Evolutionary conservation across 2,329 filamentous ascomycete species (phyloP), one percentile per base, ranked within the genome.

Genomic region (Diplodia scrobiculata): DNA sequence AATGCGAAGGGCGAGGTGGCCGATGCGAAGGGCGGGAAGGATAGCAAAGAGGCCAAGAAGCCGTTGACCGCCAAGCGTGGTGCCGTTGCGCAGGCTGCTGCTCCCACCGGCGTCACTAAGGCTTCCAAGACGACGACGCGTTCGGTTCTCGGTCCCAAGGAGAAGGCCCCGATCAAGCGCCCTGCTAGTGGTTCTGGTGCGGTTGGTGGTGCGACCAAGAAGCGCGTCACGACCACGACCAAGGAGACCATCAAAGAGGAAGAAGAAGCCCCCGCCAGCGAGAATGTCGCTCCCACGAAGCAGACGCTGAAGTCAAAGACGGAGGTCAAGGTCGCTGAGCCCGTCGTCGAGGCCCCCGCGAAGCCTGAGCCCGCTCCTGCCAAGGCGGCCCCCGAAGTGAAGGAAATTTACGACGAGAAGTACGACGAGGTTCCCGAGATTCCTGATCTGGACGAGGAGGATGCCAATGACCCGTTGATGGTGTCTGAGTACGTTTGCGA

Each of bases 401-500:
- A 66, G 58, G 41, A 77, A 70, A 75, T 71, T 47, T 73, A 75
- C 41, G 77, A 79, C 45, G 69, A 53, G n/a, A 58, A 63, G 13
- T 27, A 62, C 6, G 48, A 55, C n/a, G 58, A 55, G 69, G 41
- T 50, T 36, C 63, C 36, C 36, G 55, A 68, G 10, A 76, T 83
- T 25, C 73, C 75, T 0, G 84, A 95, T 72, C 84, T 97, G 34
- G 95, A 98, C 75, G 84, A 83, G 59, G 95, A 98, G 77, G 95
- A 99, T 73, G 77, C 90, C 60, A 92, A 96, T 71, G 95, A 99
- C 75, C 96, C 96, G 29, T 84, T 97, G 72, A 98, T 99, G 95
- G 95, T 96, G 70, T 92, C 95, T 62, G 95, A 98, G 78, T 99
- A 99, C 74, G 93, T 96, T 59, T 89, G 89, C 68, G 95, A 99